phyloP scores from a whole-genome alignment of 768 basidiomycete genomes.

The Sarcomyxa edulis region DNA sequence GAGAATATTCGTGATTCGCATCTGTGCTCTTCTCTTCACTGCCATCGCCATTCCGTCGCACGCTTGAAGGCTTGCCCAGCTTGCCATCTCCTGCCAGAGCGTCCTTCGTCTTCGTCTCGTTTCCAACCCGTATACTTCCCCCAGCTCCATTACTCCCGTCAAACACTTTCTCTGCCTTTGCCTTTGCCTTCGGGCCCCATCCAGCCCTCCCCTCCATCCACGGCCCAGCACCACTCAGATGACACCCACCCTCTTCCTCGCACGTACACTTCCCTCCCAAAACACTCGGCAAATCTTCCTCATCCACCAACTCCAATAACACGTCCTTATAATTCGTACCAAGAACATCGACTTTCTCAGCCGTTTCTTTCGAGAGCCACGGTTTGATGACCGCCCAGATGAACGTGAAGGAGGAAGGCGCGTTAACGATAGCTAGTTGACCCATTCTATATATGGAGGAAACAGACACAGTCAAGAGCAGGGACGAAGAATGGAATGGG shows the following conservation, averaged over 20 bases:
- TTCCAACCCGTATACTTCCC: no score
- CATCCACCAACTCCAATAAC: conserved; percentile 56
- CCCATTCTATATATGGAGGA: conserved; percentile 49
- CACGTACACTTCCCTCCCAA: conserved; percentile 70
- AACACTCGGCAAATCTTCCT: conserved; percentile 52
- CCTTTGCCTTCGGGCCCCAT: conserved; percentile 37
- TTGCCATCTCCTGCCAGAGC: no score
- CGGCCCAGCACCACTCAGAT: conserved; percentile 59
- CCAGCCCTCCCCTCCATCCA: conserved; percentile 60
- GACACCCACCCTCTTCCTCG: conserved; percentile 48
- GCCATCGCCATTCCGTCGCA: no score
- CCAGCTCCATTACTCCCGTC: no score
- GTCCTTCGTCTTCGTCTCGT: no score
- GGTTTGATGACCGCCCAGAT: conserved; percentile 69
- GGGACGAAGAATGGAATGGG: not conserved
- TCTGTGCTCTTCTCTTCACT: no score
- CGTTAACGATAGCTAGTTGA: conserved; percentile 65
- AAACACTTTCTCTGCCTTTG: not conserved
- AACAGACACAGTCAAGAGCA: conserved; percentile 1
- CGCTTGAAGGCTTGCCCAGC: no score
- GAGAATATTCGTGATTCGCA: no score
- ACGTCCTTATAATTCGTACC: conserved; percentile 53
- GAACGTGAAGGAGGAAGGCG: conserved; percentile 64
- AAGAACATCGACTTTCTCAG: conserved; percentile 60
- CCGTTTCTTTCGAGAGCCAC: conserved; percentile 72